phyloP scores from a whole-genome alignment of 805 yeast species.

The Myxozyma vanderwaltii region DNA sequence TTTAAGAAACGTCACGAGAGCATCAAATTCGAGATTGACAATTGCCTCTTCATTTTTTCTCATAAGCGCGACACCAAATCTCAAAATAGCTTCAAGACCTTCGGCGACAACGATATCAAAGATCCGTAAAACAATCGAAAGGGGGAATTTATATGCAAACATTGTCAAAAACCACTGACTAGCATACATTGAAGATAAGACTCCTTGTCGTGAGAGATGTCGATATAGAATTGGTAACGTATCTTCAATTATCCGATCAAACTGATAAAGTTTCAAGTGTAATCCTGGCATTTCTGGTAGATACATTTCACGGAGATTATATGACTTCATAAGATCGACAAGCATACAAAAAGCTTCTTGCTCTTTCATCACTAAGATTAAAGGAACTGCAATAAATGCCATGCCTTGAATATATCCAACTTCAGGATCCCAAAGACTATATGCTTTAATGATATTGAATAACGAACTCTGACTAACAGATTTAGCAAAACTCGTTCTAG shows the following conservation, averaged over 20 bases:
- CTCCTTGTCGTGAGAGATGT: slow-evolving; percentile 83
- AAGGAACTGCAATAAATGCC: slow-evolving; percentile 89
- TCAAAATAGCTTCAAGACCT: slow-evolving; percentile 83
- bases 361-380: slow-evolving; percentile 76
- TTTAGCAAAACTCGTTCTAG: slow-evolving; percentile 81
- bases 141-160: slow-evolving; percentile 92
- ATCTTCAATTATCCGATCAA: slow-evolving; percentile 83
- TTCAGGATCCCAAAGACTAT: slow-evolving; percentile 82
- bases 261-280: slow-evolving; percentile 80
- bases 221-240: slow-evolving; percentile 67
- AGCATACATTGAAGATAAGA: slow-evolving; percentile 92
- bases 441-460: slow-evolving; percentile 76
- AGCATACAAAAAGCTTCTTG: slow-evolving; percentile 82
- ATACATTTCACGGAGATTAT: slow-evolving; percentile 75
- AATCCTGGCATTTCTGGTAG: slow-evolving; percentile 93
- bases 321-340: slow-evolving; percentile 79
- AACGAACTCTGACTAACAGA: slow-evolving; percentile 64
- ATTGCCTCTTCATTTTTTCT: slow-evolving; percentile 63
- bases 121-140: slow-evolving; percentile 81
- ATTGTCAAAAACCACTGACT: slow-evolving; percentile 96
- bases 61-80: slow-evolving; percentile 82
- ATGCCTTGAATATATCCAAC: slow-evolving; percentile 98
- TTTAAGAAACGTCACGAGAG: slow-evolving; percentile 73
- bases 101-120: slow-evolving; percentile 87
- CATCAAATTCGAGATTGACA: slow-evolving; percentile 69